A percentile compares a stretch with the other conserved stretches of the same genome.
These are phyloP conservation scores for Casuarina glauca DNA, from an alignment of 306 rosid genomes.

Conservation along the genomic window DNA sequence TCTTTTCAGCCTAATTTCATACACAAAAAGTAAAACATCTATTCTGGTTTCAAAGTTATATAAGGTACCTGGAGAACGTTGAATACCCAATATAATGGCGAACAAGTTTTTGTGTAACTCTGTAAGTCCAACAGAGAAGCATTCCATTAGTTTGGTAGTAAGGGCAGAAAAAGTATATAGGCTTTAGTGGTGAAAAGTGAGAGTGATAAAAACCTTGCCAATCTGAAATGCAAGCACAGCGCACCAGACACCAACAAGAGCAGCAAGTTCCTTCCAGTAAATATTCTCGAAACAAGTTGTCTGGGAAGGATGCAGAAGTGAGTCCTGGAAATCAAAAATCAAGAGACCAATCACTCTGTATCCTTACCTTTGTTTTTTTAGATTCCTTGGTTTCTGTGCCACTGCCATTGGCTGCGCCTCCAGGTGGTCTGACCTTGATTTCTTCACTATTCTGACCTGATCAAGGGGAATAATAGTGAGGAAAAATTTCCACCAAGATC, in stretches of 20 bases:
- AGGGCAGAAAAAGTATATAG: neutral
- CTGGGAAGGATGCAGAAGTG: conserved; percentile 52
- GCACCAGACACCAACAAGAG: conserved; percentile 80
- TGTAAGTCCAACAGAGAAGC: conserved; percentile 22
- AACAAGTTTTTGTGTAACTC: conserved; percentile 56
- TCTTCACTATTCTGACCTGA: conserved; percentile 49
- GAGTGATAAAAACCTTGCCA: conserved; percentile 49
- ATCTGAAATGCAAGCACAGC: conserved; percentile 73
- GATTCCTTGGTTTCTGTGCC: conserved; percentile 24
- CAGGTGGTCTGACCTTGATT: conserved; percentile 62
- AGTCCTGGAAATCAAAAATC: neutral
- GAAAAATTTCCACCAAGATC: too few relatives aligned
- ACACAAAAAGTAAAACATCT: neutral
- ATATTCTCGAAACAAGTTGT: conserved; percentile 63
- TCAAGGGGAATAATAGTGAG: conserved; percentile 10
- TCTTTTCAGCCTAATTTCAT: neutral
- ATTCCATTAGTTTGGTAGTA: neutral
- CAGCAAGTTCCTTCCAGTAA: conserved; percentile 82
- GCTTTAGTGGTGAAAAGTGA: neutral
- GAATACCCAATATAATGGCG: conserved; percentile 48
- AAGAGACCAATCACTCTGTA: neutral
- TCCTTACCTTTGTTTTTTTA: conserved; percentile 35
- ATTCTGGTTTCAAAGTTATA: neutral
- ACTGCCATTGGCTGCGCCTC: conserved; percentile 42
- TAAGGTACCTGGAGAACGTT: conserved; percentile 56